Evolutionary conservation across 192 early-diverging fungal genomes (phyloP), one percentile per base, ranked within the genome.

Genomic region (Bifiguratus adelaidae): DNA sequence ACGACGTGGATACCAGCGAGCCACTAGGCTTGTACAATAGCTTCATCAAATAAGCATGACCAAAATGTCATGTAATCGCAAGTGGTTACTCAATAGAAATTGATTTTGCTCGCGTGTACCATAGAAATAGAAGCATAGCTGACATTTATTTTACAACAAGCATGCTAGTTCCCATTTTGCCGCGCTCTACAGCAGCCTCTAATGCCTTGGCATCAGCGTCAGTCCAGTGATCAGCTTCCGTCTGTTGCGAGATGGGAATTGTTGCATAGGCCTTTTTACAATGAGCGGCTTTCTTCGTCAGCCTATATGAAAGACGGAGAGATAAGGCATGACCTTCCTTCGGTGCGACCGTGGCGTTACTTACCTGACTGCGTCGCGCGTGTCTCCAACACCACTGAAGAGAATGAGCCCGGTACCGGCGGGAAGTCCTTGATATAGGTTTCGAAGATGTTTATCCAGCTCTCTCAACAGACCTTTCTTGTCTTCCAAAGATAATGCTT

Each of bases 1-100:
- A 25, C 11, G 41, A 40, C 41, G n/a, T n/a, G n/a, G 30, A 47
- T 3, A 55, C 57, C 25, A 52, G 45, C 21, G 61, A 63, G 19
- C 32, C 47, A n/a, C 34, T 63, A 15, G 61, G 61, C 20, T 40
- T 63, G n/a, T 45, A 63, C 7, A 63, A 63, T 27, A 57, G 32
- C 24, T 63, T 63, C 33, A n/a, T 23, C 3, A 22, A 41, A 46
- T 40, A 55, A 27, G n/a, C n/a, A n/a, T n/a, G n/a, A n/a, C n/a
- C n/a, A n/a, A n/a, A n/a, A n/a, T n/a, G n/a, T n/a, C n/a, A n/a
- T n/a, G n/a, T n/a, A n/a, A n/a, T n/a, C n/a, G n/a, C n/a, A n/a
- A n/a, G n/a, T n/a, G n/a, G n/a, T n/a, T n/a, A n/a, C n/a, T n/a
- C n/a, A n/a, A n/a, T n/a, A n/a, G n/a, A n/a, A n/a, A n/a, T n/a